A percentile compares a stretch with the other conserved stretches of the same genome.
phyloP scores from a whole-genome alignment of 768 basidiomycete species.

The Sarcomyxa edulis region DNA sequence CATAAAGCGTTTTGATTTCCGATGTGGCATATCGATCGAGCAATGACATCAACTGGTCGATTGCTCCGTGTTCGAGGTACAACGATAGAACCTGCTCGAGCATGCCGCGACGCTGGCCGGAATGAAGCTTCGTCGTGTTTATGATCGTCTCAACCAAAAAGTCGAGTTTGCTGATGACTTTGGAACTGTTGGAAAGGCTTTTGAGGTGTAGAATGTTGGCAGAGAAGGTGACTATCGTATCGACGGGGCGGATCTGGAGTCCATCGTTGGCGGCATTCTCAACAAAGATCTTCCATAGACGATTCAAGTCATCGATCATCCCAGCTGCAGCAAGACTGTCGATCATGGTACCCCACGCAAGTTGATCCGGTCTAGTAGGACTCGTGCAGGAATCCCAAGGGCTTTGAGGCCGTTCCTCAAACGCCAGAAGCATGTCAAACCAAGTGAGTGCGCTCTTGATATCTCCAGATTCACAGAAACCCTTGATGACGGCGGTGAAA shows the following conservation, averaged over 20 bases:
- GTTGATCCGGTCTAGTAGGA: constrained; percentile 45
- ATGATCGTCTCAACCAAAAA: constrained; percentile 7
- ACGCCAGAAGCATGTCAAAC: constrained; percentile 60
- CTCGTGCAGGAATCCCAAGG: constrained; percentile 37
- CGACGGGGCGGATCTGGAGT: constrained; percentile 26
- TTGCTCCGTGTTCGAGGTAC: too few species aligned
- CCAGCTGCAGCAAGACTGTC: constrained; percentile 44
- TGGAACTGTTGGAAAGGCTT: constrained; percentile 5
- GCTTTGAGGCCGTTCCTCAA: constrained; percentile 23
- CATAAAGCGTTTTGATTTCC: too few species aligned
- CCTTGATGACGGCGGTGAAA: constrained; percentile 56
- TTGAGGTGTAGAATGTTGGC: constrained; percentile 33
- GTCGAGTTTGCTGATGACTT: constrained; percentile 6
- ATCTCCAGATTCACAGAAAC: constrained; percentile 63
- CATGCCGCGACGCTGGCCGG: too few species aligned
- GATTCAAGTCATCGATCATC: constrained; percentile 50
- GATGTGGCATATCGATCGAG: too few species aligned
- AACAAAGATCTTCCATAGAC: constrained; percentile 39
- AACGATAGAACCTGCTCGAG: too few species aligned
- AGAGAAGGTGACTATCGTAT: constrained; percentile 37
- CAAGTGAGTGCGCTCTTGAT: constrained; percentile 59
- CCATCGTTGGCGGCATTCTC: constrained; percentile 28
- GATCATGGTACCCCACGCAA: constrained; percentile 58
- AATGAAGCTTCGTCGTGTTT: too few species aligned
- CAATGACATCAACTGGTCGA: too few species aligned